Base-by-base conservation (phyloP, 139 green algal species). In the Coelastrella sp. region DNA sequence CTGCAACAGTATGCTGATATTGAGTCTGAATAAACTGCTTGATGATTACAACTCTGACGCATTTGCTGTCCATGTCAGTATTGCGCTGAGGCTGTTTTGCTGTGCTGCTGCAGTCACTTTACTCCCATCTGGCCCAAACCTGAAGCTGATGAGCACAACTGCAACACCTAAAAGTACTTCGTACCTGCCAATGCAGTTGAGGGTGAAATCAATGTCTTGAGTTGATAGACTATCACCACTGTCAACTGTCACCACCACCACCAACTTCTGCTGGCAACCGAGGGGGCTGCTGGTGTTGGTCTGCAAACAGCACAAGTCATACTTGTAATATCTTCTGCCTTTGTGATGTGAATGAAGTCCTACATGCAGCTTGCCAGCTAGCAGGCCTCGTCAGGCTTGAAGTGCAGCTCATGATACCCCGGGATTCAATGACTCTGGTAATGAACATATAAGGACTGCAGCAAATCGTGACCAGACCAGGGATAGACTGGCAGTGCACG, bases 231-330 rank as follows among this genome's bases (percentile, higher is more conserved):
- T 74, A 27, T 90, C 87, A 23, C 90, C 88, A 37, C 85, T 89
- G 15, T 85, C 85, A 6, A 96, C 81, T 9, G 85, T 81, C 4
- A 97, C n/a, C 2, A 89, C 92, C 13, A 94, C 80, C 27, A 97
- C 84, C 8, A 96, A 51, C 87, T 96, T 94, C 71, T 95, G 84
- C 0, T 73, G 43, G 84, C 94, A 97, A 35, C 19, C 5, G 37
- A 67, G 2, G 90, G 38, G 27, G 9, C 66, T 40, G 23, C 69
- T 73, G 9, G 5, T 38, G 43, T 35, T 48, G 48, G 37, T 53
- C 2, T 23, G 13, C 53, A 34, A 4, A 62, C 11, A 40, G 1
- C 7, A 53, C 23, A 6, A 27, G 25, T 23, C 15, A n/a, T 25
- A 13, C 27, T 25, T 43, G 41, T 25, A n/a, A 1, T 17, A 0